phyloP scores from a whole-genome alignment of 2,329 filamentous ascomycete species.

The Clonostachys byssicola region DNA sequence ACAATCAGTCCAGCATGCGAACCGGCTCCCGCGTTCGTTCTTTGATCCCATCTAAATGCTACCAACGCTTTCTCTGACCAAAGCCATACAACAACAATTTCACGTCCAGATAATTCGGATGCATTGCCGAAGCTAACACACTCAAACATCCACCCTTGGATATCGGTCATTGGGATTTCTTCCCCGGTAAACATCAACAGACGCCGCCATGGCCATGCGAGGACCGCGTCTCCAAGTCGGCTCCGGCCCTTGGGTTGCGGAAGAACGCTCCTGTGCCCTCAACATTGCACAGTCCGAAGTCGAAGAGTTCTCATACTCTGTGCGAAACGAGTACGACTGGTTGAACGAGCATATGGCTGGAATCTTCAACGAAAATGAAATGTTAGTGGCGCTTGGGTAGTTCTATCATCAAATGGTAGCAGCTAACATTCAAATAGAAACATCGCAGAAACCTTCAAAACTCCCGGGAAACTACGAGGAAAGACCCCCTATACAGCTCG shows the following conservation, averaged over 20 bases:
- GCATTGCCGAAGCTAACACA: neutral
- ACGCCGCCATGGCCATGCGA: slow-evolving; percentile 38
- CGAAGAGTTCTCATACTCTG: slow-evolving; percentile 90
- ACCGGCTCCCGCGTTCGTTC: slow-evolving; percentile 6
- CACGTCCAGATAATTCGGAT: neutral
- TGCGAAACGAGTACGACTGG: slow-evolving; percentile 94
- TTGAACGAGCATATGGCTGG: slow-evolving; percentile 97
- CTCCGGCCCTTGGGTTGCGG: slow-evolving; percentile 78
- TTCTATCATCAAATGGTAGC: neutral
- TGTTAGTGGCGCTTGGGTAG: slow-evolving; percentile 47
- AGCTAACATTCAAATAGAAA: slow-evolving; percentile 54
- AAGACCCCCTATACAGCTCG: slow-evolving; percentile 73
- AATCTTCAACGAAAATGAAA: slow-evolving; percentile 80
- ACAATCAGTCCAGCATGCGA: slow-evolving; percentile 24
- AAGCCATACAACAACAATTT: neutral
- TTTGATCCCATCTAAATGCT: slow-evolving; percentile 7
- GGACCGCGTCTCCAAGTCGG: slow-evolving; percentile 67
- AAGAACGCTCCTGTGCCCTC: slow-evolving; percentile 75
- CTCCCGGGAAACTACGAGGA: slow-evolving; percentile 76
- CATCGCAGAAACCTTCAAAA: slow-evolving; percentile 94
- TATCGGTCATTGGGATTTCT: neutral
- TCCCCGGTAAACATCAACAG: slow-evolving; percentile 7
- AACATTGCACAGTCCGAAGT: slow-evolving; percentile 76
- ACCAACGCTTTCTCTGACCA: neutral
- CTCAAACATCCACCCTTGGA: neutral